phyloP scores from a whole-genome alignment of 23 red algal genomes.

The Gracilaria gracilis region DNA sequence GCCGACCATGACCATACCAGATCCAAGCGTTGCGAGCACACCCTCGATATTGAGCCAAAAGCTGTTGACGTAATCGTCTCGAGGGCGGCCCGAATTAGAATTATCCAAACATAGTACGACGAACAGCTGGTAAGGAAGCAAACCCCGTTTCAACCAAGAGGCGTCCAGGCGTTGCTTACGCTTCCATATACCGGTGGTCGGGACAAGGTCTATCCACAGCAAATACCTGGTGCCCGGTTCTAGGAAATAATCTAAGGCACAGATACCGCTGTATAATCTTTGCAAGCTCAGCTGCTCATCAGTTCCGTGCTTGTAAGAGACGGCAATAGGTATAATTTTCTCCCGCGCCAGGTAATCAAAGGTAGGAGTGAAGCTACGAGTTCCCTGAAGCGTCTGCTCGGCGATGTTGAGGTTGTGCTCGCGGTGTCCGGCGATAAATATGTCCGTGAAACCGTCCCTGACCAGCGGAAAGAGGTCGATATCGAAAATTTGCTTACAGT shows the following conservation, averaged over 20 bases:
- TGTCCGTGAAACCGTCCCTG: neutral
- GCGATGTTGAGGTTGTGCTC: neutral
- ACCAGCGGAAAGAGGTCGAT: neutral
- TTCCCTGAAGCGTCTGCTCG: neutral
- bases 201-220: neutral
- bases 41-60: conserved; percentile 1
- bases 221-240: neutral
- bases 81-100: neutral
- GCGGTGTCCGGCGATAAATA: neutral
- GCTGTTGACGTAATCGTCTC: neutral
- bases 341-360: neutral
- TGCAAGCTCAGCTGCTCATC: neutral
- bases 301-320: neutral
- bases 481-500: neutral
- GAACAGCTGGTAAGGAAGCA: neutral
- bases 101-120: neutral
- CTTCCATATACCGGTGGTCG: neutral
- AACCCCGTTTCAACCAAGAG: neutral
- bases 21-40: neutral
- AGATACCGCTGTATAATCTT: neutral
- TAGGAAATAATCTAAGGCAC: neutral
- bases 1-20: neutral
- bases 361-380: neutral
- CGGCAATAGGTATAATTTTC: neutral
- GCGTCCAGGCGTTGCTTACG: neutral